These are phyloP conservation scores for Musa troglodytarum DNA, from an alignment of 176 grass and related monocot genomes.

Conservation along the genomic window DNA sequence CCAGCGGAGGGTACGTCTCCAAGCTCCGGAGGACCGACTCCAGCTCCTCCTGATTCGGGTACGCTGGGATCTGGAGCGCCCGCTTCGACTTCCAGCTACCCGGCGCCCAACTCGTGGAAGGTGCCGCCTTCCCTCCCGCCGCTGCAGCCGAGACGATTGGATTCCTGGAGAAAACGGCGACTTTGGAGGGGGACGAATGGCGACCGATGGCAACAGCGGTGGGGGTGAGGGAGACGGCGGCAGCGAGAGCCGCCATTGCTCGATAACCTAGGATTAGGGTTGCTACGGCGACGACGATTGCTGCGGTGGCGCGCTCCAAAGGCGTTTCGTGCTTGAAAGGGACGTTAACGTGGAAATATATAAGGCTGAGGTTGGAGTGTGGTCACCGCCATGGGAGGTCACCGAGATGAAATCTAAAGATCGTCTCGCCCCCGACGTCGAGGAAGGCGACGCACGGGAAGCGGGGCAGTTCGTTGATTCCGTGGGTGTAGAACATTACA, in stretches of 20 bases:
- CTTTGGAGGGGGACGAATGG: not conserved
- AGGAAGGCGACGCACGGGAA: not conserved
- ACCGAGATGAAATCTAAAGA: not conserved
- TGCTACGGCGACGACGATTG: not conserved
- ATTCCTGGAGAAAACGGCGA: not conserved
- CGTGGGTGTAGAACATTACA: not conserved
- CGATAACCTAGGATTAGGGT: not conserved
- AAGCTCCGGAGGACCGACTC: conserved; percentile 3
- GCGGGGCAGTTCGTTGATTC: not conserved
- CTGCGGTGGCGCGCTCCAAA: not conserved
- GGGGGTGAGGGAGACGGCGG: not conserved
- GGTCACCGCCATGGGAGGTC: not conserved
- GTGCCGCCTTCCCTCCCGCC: not conserved
- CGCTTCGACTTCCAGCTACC: not conserved
- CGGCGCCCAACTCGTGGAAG: not conserved
- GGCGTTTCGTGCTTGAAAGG: not conserved
- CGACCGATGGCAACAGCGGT: not conserved
- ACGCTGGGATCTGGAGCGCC: conserved; percentile 4
- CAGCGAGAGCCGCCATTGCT: not conserved
- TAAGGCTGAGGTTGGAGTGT: not conserved
- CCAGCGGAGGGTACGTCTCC: conserved; percentile 4
- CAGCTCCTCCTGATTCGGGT: conserved; percentile 1
- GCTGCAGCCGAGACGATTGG: not conserved
- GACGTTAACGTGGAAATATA: not conserved
- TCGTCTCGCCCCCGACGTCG: not conserved